Evolutionary conservation across 1,284 basidiomycete species (phyloP).

Genomic region (Polyporus tsugae): DNA sequence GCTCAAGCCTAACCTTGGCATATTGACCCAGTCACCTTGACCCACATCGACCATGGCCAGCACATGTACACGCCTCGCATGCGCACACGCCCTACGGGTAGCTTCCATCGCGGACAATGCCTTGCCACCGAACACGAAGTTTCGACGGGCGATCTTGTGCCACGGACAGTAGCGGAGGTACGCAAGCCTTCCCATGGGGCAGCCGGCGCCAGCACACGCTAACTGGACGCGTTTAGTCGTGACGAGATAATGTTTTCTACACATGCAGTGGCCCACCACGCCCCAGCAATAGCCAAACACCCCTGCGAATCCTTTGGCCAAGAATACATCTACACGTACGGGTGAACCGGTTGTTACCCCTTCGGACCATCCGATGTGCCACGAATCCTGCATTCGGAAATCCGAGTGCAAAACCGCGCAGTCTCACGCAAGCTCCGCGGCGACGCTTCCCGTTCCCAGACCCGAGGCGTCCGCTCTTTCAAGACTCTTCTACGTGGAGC

Average conservation of each 20-base stretch:
- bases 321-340: not conserved
- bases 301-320: conserved; percentile 6
- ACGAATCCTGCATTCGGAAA: not conserved
- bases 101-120: not conserved
- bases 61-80: no score
- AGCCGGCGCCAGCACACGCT: conserved; percentile 4
- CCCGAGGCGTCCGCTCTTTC: conserved; percentile 13
- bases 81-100: not conserved
- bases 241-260: not conserved
- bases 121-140: not conserved
- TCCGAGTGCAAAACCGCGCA: not conserved
- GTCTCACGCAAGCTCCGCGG: conserved; percentile 25
- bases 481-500: conserved; percentile 18
- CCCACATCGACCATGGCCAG: not conserved
- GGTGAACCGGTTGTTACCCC: not conserved
- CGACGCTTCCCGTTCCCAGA: conserved; percentile 24
- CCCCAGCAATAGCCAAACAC: not conserved
- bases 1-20: not conserved
- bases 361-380: not conserved
- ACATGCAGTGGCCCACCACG: not conserved
- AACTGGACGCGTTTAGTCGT: not conserved
- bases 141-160: not conserved
- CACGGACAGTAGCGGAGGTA: not conserved
- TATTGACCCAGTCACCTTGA: not conserved
- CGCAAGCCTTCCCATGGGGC: not conserved